These are phyloP conservation scores for Trametes coccinea DNA, from an alignment of 768 basidiomycete species.

Conservation along the genomic window DNA sequence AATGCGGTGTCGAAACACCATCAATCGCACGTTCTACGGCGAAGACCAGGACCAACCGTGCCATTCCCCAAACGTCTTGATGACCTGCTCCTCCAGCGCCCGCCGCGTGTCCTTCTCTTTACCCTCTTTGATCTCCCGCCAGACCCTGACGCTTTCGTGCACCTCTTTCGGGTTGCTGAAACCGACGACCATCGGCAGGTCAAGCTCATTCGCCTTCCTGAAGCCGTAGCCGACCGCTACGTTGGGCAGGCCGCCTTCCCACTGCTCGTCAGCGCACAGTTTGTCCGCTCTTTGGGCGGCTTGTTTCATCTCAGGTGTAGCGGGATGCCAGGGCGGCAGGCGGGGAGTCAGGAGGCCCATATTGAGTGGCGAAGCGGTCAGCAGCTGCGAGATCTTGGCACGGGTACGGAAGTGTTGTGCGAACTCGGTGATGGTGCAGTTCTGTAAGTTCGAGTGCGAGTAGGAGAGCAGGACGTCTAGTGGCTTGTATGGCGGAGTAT, in stretches of 20 bases:
- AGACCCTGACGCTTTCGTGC: constrained; percentile 68
- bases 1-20: neutral
- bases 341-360: constrained; percentile 74
- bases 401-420: constrained; percentile 56
- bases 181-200: constrained; percentile 70
- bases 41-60: constrained; percentile 61
- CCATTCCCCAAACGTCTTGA: constrained; percentile 44
- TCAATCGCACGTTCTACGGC: constrained; percentile 32
- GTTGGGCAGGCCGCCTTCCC: constrained; percentile 53
- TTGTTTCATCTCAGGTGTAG: constrained; percentile 49
- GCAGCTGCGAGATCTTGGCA: constrained; percentile 65
- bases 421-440: constrained; percentile 58
- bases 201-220: constrained; percentile 42
- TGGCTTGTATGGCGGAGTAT: constrained; percentile 65
- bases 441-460: constrained; percentile 79
- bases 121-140: constrained; percentile 56
- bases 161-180: constrained; percentile 73
- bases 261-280: constrained; percentile 33
- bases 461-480: constrained; percentile 81
- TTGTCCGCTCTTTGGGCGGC: constrained; percentile 43
- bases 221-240: constrained; percentile 78
- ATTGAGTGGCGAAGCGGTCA: constrained; percentile 80
- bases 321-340: constrained; percentile 77
- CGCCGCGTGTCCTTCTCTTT: constrained; percentile 37
- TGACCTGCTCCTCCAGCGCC: constrained; percentile 46